These are phyloP conservation scores for Marsdenia floribunda DNA, from an alignment of 257 asterid genomes.

Conservation along the genomic window DNA sequence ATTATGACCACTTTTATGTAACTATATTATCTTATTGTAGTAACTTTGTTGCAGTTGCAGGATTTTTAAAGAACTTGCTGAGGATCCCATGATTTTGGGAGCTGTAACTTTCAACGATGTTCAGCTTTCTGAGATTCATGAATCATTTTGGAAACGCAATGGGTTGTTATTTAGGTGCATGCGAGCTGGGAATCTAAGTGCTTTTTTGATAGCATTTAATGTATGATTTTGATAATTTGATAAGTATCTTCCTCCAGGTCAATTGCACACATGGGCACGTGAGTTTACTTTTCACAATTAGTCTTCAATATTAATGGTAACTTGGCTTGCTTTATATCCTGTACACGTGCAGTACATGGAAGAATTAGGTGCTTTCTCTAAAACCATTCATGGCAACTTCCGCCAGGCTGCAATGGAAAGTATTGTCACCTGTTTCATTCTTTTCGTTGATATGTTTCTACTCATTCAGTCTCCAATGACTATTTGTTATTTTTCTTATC, in stretches of 20 bases:
- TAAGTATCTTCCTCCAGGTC: neutral
- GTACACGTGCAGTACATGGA: neutral
- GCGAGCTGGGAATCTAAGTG: constrained; percentile 15
- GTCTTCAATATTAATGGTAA: neutral
- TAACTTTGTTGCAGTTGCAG: constrained; percentile 27
- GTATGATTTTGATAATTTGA: constrained; percentile 7
- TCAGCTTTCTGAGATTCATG: constrained; percentile 16
- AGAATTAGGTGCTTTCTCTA: neutral
- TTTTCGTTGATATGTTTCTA: neutral
- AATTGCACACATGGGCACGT: neutral
- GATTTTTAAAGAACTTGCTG: constrained; percentile 26
- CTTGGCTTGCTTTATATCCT: neutral
- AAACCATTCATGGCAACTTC: neutral
- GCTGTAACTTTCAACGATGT: constrained; percentile 16
- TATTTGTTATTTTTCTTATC: neutral
- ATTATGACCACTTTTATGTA: neutral
- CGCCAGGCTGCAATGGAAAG: neutral
- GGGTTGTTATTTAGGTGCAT: constrained; percentile 27
- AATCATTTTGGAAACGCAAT: constrained; percentile 23
- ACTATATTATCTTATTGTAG: constrained; percentile 9
- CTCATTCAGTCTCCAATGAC: neutral
- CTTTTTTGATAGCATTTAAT: constrained; percentile 7
- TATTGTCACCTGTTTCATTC: neutral
- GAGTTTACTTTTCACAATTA: neutral
- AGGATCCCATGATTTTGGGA: constrained; percentile 22